Evolutionary conservation across 148 eudicot genomes (phyloP).

Genomic region (Amaranthus hypochondriacus): DNA sequence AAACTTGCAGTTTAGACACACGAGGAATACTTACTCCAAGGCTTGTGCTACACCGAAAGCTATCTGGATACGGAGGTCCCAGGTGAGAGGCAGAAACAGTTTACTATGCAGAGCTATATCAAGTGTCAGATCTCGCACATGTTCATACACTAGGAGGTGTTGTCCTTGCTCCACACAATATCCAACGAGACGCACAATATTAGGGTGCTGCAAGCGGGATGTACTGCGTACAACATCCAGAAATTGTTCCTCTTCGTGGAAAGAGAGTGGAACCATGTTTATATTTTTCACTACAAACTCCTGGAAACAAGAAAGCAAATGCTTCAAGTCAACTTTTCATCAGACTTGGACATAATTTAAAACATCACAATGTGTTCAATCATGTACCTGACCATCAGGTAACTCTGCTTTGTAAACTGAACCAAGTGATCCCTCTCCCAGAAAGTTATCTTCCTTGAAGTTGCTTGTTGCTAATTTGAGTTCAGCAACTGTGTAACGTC

Average conservation of each 20-base stretch:
- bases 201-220: conserved; percentile 77
- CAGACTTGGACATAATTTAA: background rate
- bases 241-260: conserved; percentile 78
- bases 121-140: conserved; percentile 60
- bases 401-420: conserved; percentile 82
- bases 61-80: conserved; percentile 72
- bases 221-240: conserved; percentile 56
- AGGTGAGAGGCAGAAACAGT: conserved; percentile 56
- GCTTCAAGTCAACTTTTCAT: background rate
- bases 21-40: conserved; percentile 52
- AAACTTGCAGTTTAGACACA: background rate
- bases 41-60: conserved; percentile 79
- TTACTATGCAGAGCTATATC: conserved; percentile 64
- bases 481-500: conserved; percentile 59
- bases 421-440: conserved; percentile 97
- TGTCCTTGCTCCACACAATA: conserved; percentile 80
- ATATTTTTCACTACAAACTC: conserved; percentile 71
- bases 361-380: background rate
- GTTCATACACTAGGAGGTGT: conserved; percentile 74
- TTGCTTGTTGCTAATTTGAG: conserved; percentile 71
- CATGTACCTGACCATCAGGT: conserved; percentile 64
- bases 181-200: conserved; percentile 67
- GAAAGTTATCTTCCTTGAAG: conserved; percentile 61
- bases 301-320: conserved; percentile 32
- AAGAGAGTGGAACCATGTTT: conserved; percentile 52